These are phyloP conservation scores for Malassezia restricta DNA, from an alignment of 1,284 basidiomycete species.

Conservation along the genomic window DNA sequence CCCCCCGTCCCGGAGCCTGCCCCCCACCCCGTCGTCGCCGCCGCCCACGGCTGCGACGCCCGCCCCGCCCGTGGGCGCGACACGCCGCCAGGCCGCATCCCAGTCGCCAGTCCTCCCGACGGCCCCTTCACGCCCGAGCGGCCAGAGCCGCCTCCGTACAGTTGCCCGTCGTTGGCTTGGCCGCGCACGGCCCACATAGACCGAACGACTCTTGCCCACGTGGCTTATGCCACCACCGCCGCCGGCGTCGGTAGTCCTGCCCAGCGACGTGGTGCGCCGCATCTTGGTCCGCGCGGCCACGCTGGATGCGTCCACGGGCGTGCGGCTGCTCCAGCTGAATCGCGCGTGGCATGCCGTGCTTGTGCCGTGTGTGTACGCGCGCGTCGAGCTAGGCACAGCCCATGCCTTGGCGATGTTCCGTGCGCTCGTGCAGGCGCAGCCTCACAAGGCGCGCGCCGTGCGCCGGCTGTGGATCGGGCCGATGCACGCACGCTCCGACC, in stretches of 20 bases:
- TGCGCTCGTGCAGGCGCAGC: neutral
- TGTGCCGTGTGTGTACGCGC: conserved; percentile 4
- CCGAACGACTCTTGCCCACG: too few relatives aligned
- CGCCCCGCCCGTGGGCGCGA: too few relatives aligned
- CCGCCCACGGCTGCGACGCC: too few relatives aligned
- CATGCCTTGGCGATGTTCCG: conserved; percentile 1
- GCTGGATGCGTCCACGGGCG: conserved; percentile 1
- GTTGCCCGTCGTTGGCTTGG: conserved; percentile 1
- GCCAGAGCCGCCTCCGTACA: neutral
- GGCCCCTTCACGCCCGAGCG: neutral
- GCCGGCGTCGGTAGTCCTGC: neutral
- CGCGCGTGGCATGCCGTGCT: neutral
- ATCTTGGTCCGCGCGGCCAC: neutral
- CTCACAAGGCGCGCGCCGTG: conserved; percentile 25
- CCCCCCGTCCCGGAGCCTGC: neutral
- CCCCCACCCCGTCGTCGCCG: too few relatives aligned
- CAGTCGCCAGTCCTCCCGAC: neutral
- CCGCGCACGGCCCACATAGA: neutral
- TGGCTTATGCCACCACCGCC: too few relatives aligned
- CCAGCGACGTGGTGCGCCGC: neutral
- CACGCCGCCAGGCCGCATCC: too few relatives aligned
- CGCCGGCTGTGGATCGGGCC: conserved; percentile 36
- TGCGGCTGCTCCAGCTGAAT: conserved; percentile 1
- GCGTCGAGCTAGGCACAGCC: conserved; percentile 9
- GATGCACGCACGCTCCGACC: conserved; percentile 24